Base-by-base conservation (phyloP, 331 rosid species). In the Malus hybrid region DNA sequence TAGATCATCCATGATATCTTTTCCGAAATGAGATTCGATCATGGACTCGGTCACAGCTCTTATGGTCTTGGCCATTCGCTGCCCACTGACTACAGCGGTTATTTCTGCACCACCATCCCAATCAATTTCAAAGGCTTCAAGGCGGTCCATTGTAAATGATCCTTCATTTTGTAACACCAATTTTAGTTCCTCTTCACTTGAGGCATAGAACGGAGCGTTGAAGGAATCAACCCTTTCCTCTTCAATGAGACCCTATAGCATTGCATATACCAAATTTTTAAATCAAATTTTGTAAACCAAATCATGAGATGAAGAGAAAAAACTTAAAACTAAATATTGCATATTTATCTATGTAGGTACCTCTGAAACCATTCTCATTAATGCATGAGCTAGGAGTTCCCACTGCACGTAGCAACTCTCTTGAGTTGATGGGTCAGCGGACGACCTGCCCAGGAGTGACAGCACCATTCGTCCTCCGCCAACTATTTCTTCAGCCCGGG, bases 31-130 rank as follows among this genome's bases (percentile, higher is more conserved):
- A 5, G 77, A 59, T 61, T 81, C 91, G 24, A 91, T 15, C 93
- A 88, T 83, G 0, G 98, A 72, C 79, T 91, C 98, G 12, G 87
- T 87, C 68, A 84, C 96, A 0, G 96, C 97, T 69, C 98, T 83
- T 28, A 91, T 8, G 32, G 89, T 73, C 54, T 86, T 80, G 1
- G 91, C 89, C 79, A 89, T 83, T 27, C 80, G 29, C 19, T 69
- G 73, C 19, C 93, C 93, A 10, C 89, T 84, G 2, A 81, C 73
- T 18, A 6, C n/a, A 14, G 14, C 20, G 4, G 13, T 65, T 6
- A 70, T 18, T 2, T 2, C 60, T 1, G 4, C 72, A 24, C 70
- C 90, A 3, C 76, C 87, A 61, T 90, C 96, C 97, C 98, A 91
- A n/a, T 83, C 91, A 3, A 91, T 65, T 65, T 78, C 83, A 44